phyloP scores from a whole-genome alignment of 108 stramenopile genomes.

The Pseudonitzschia multistriata region DNA sequence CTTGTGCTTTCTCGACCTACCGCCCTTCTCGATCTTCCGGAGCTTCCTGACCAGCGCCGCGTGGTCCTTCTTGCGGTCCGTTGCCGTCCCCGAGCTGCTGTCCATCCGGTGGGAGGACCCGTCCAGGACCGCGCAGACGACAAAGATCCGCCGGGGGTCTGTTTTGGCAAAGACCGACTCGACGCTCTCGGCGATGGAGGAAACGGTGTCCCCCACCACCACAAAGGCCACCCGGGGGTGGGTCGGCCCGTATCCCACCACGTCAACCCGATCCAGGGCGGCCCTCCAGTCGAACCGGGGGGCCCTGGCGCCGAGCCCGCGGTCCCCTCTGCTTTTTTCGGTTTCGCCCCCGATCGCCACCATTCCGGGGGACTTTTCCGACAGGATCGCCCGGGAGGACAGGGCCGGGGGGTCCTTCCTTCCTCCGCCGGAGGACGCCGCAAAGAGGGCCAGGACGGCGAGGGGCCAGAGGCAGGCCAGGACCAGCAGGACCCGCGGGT shows the following conservation, averaged over 20 bases:
- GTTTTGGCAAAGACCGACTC: slow-evolving; percentile 49
- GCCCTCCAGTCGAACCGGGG: slow-evolving; percentile 32
- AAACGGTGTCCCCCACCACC: slow-evolving; percentile 43
- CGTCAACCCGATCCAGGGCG: slow-evolving; percentile 64
- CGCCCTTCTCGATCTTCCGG: slow-evolving; percentile 40
- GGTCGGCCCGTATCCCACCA: slow-evolving; percentile 78
- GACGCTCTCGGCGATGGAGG: slow-evolving; percentile 22
- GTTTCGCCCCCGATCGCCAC: not conserved
- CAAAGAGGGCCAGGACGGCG: slow-evolving; percentile 41
- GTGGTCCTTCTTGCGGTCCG: not conserved
- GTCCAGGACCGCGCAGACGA: slow-evolving; percentile 64
- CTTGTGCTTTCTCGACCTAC: slow-evolving; percentile 13
- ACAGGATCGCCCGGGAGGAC: not conserved
- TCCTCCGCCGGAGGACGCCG: slow-evolving; percentile 21
- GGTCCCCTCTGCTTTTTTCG: not conserved
- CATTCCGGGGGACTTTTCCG: not conserved
- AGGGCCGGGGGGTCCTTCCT: not conserved
- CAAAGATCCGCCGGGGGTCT: slow-evolving; percentile 71
- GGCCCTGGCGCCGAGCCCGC: not conserved
- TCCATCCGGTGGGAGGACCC: too few relatives aligned
- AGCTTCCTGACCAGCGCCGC: slow-evolving; percentile 19
- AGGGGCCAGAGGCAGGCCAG: slow-evolving; percentile 59
- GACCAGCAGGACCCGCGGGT: slow-evolving; percentile 27
- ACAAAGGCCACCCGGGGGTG: slow-evolving; percentile 71
- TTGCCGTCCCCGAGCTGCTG: too few relatives aligned